Evolutionary conservation across 2,329 filamentous ascomycete species (phyloP), one percentile per base, ranked within the genome.

Genomic region (Calonectria naviculata): DNA sequence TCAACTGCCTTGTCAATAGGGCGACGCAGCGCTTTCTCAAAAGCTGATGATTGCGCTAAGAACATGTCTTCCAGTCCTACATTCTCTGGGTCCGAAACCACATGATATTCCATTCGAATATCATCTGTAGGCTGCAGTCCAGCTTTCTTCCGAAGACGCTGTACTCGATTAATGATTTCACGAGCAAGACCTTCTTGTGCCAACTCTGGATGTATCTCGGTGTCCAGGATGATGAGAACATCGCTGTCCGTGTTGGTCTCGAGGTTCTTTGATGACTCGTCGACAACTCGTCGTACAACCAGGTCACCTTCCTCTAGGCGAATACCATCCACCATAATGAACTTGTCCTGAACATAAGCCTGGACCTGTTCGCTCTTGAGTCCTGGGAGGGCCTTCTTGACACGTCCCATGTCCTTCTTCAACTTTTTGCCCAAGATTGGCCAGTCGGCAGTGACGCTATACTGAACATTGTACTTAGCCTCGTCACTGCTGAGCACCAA

Each of bases 341-440:
- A 91, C 80, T 93, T 94, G 19, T 91, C 89, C 47, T 89, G 85
- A 46, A 97, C 87, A 81, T 95, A 99, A 44, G 87, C 85, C 81
- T 95, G 94, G 71, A 98, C 95, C 76, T 98, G 90, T 13, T 94
- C 91, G 76, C 92, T 95, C 24, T 89, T 93, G 60, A 99, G 87
- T 44, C 85, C 88, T 7, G 95, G 95, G 54, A 99, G 86, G 2
- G 94, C 95, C 85, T 96, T 97, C 87, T 97, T 97, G 76, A 98
- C 95, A 81, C 93, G 94, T 75, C 92, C 91, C 75, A 95, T 94
- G 79, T 98, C 95, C 85, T 98, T 98, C 89, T 97, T 97, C 77
- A 98, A 89, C 86, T 98, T 98, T 90, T 98, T 98, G 75, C 97
- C 97, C 19, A 99, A 89, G 2, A 94, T 93, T 17, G 97, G 95